A percentile compares a stretch with the other conserved stretches of the same genome.
Conservation (phyloP, 2,329 filamentous ascomycete genomes). For the Fonsecaea multimorphosa region DNA sequence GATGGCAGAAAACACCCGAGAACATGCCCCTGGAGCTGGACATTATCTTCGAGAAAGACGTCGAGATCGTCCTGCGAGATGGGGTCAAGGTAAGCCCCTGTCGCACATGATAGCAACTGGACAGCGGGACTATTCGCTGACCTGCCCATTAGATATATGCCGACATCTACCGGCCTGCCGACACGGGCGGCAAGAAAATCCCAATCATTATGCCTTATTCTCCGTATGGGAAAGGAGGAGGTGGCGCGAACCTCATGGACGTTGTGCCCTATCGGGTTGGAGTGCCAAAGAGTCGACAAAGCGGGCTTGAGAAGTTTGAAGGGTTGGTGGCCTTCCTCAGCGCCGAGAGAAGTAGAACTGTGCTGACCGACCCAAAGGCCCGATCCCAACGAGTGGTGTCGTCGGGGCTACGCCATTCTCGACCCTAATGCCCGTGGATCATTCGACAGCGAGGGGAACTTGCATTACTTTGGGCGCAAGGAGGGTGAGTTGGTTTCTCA, state of each 20-base stretch:
- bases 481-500: slow-evolving; percentile 39
- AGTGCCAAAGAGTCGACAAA: slow-evolving; percentile 40
- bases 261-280: slow-evolving; percentile 42
- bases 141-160: slow-evolving; percentile 34
- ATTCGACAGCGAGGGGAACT: slow-evolving; percentile 42
- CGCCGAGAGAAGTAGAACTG: neutral
- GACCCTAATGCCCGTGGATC: slow-evolving; percentile 43
- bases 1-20: slow-evolving; percentile 29
- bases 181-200: slow-evolving; percentile 35
- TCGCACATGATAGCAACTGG: slow-evolving; percentile 13
- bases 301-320: slow-evolving; percentile 39
- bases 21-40: slow-evolving; percentile 28
- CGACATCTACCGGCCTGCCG: slow-evolving; percentile 41
- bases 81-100: slow-evolving; percentile 39
- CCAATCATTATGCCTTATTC: slow-evolving; percentile 43
- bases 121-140: neutral
- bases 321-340: slow-evolving; percentile 21
- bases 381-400: slow-evolving; percentile 43
- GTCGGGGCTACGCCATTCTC: slow-evolving; percentile 43
- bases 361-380: slow-evolving; percentile 23
- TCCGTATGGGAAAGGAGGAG: slow-evolving; percentile 43
- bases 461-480: slow-evolving; percentile 50
- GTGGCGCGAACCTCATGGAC: slow-evolving; percentile 28
- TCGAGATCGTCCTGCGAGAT: slow-evolving; percentile 41
- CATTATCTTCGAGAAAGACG: slow-evolving; percentile 40